Percentiles rank a stretch among this genome's conserved stretches.
Conservation (phyloP, 1,284 basidiomycete genomes). For the Rhodotorula sp. region DNA sequence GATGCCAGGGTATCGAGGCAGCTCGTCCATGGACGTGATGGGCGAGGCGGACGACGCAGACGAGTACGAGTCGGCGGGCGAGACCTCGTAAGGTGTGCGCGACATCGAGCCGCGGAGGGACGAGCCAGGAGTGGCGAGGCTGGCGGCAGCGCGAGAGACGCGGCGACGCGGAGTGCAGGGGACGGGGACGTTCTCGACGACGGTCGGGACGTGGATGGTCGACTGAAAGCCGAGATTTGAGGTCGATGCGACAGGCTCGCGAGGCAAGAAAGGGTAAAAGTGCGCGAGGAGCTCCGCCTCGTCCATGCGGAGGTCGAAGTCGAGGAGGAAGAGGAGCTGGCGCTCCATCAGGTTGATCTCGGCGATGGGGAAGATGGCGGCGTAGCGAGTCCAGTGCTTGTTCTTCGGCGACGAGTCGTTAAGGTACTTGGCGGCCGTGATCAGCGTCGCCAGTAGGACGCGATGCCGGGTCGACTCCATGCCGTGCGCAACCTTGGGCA, state of each 20-base stretch:
- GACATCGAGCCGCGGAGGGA: slow-evolving; percentile 13
- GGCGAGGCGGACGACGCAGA: slow-evolving; percentile 31
- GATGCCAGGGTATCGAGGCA: slow-evolving; percentile 18
- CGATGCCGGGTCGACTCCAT: slow-evolving; percentile 89
- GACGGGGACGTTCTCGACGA: too few species aligned
- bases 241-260: slow-evolving; percentile 14
- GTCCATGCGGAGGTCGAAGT: slow-evolving; percentile 82
- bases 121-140: slow-evolving; percentile 13
- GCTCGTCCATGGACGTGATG: slow-evolving; percentile 33
- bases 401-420: slow-evolving; percentile 77
- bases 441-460: slow-evolving; percentile 89
- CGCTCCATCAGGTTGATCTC: slow-evolving; percentile 94
- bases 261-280: slow-evolving; percentile 36
- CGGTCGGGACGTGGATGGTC: background rate
- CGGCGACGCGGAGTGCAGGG: slow-evolving; percentile 1
- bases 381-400: slow-evolving; percentile 80
- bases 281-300: slow-evolving; percentile 59
- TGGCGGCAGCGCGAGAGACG: background rate
- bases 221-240: slow-evolving; percentile 7
- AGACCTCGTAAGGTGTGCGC: slow-evolving; percentile 48
- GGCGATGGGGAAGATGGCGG: slow-evolving; percentile 59
- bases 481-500: slow-evolving; percentile 75
- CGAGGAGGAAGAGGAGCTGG: slow-evolving; percentile 81
- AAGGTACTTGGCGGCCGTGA: slow-evolving; percentile 93
- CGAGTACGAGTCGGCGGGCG: slow-evolving; percentile 24